Evolutionary conservation across 805 yeast species (phyloP), one percentile per base, ranked within the genome.

Genomic region (Barnettozyma botsteinii): DNA sequence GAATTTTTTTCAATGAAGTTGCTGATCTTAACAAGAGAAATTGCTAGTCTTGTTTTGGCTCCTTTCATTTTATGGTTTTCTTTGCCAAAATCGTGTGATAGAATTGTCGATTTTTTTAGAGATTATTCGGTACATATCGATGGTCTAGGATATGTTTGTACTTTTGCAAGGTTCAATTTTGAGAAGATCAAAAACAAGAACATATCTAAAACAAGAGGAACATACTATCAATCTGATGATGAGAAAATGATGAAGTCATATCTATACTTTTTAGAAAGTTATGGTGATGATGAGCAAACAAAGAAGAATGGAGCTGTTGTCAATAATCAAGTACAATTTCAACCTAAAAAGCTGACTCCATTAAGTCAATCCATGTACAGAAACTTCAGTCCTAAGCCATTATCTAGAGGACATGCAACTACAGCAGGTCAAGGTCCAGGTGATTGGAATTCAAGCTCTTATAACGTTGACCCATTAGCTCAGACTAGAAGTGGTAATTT

Each of bases 221-320:
- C 68, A 31, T 58, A 58, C 36, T 70, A 72, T 46, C 68, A 69
- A 41, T 51, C 70, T 2, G 69, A 75, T 0, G 77, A 76, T 41
- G 93, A 88, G 52, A 89, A 91, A 57, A 89, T 91, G 96, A 77
- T 86, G 63, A 86, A 86, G 52, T 86, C 96, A 1, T 89, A 87
- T 58, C 67, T 89, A 64, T 81, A 87, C 58, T 89, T 89, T 57
- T 64, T 88, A 52, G 95, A 88, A 53, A 85, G 88, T 51, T 88
- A 88, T 60, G 89, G 80, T 5, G 67, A 67, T 40, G 61, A 56
- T 30, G 35, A 40, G 8, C 63, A 59, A 22, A 62, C 70, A 22
- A 64, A 47, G 25, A 43, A 55, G 14, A 51, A 52, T 33, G 53
- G 53, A 7, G 45, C 40, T 22, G 7, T 38, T 24, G 6, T 39